Evolutionary conservation across 805 yeast species (phyloP).

Genomic region (Pichia insulana): DNA sequence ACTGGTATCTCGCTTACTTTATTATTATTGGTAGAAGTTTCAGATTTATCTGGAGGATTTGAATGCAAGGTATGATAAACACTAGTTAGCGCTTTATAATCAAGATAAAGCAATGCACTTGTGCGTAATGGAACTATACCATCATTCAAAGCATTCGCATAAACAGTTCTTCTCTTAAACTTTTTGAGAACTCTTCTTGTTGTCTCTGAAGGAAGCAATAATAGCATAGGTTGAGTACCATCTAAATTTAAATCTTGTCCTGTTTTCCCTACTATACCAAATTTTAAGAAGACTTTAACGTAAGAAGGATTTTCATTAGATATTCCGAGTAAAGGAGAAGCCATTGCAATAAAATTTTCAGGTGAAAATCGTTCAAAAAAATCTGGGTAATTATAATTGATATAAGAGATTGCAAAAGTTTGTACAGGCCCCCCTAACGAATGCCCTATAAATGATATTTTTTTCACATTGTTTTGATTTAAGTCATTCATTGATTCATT

Average conservation of each 20-base stretch:
- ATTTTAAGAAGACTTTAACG: conserved; percentile 72
- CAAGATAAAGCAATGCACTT: conserved; percentile 74
- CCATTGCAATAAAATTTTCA: conserved; percentile 70
- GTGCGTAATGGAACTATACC: conserved; percentile 95
- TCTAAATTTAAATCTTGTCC: conserved; percentile 81
- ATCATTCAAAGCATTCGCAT: conserved; percentile 86
- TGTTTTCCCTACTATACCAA: conserved; percentile 87
- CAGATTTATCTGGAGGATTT: conserved; percentile 9
- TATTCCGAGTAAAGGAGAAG: conserved; percentile 85
- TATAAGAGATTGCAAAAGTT: conserved; percentile 80
- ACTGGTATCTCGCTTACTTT: conserved; percentile 26
- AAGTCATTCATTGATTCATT: conserved; percentile 32
- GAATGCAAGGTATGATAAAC: conserved; percentile 30
- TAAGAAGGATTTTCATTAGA: conserved; percentile 81
- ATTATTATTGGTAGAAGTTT: not conserved
- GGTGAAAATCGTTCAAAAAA: conserved; percentile 64
- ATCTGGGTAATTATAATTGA: conserved; percentile 58
- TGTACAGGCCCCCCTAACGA: conserved; percentile 91
- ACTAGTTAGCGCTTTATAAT: conserved; percentile 65
- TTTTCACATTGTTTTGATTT: conserved; percentile 17
- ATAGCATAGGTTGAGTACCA: conserved; percentile 54
- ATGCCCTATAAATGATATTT: conserved; percentile 84
- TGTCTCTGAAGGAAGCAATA: conserved; percentile 68
- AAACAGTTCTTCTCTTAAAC: conserved; percentile 67
- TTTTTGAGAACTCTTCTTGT: conserved; percentile 53